Evolutionary conservation across 1,284 basidiomycete genomes (phyloP).

Genomic region (Apiotrichum sp.): DNA sequence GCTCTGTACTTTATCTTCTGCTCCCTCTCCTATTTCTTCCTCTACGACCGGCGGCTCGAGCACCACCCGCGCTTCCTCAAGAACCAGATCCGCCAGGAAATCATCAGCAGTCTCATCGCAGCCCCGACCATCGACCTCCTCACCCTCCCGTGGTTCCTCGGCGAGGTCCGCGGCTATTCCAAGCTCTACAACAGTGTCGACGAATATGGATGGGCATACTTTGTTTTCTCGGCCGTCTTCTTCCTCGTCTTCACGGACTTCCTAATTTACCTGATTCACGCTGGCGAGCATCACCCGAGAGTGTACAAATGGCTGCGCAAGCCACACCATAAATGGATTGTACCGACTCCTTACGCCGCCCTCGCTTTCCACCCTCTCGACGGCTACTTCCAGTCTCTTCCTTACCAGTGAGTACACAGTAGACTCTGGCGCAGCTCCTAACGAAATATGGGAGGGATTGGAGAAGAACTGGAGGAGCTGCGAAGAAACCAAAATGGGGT

Average conservation of each 20-base stretch:
- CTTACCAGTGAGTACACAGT: constrained; percentile 61
- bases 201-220: constrained; percentile 52
- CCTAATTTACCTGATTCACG: constrained; percentile 88
- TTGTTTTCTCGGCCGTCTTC: constrained; percentile 47
- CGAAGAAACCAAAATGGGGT: too few species aligned
- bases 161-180: constrained; percentile 81
- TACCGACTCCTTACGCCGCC: constrained; percentile 93
- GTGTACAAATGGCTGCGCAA: constrained; percentile 91
- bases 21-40: constrained; percentile 68
- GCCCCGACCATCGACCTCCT: constrained; percentile 75
- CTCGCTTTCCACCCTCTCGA: constrained; percentile 97
- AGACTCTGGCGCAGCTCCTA: too few species aligned
- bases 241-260: constrained; percentile 91
- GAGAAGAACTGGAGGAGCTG: too few species aligned
- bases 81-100: constrained; percentile 75
- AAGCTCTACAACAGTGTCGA: constrained; percentile 69
- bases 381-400: constrained; percentile 87
- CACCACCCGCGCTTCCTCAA: constrained; percentile 88
- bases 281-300: constrained; percentile 77
- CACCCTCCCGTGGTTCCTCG: constrained; percentile 90
- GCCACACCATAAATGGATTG: constrained; percentile 98
- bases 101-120: constrained; percentile 64
- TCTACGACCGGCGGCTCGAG: constrained; percentile 97
- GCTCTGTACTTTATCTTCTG: constrained; percentile 83
- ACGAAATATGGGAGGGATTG: too few species aligned